Conservation (phyloP, 2,329 filamentous ascomycete genomes). For the Cordyceps farinosa region DNA sequence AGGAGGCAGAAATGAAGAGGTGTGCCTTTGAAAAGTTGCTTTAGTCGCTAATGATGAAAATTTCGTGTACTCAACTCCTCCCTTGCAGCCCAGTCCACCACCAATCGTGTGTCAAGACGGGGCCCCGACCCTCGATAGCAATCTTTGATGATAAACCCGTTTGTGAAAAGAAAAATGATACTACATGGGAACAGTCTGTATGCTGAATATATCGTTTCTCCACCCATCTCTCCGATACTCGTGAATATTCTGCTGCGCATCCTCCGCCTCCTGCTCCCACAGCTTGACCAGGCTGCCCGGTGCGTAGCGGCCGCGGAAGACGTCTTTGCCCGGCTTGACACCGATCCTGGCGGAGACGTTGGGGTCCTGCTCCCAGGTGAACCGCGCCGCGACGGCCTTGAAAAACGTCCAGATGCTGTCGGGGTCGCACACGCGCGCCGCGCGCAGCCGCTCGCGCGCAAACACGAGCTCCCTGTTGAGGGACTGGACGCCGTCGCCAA, state of each 20-base stretch:
- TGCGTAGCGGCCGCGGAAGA: conserved; percentile 82
- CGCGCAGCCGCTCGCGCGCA: conserved; percentile 79
- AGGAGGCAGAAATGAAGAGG: no score
- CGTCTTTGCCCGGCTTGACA: conserved; percentile 52
- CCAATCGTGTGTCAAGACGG: no score
- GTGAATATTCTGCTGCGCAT: conserved; percentile 69
- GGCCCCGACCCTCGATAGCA: no score
- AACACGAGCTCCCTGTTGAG: conserved; percentile 84
- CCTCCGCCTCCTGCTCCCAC: conserved; percentile 77
- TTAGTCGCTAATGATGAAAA: no score
- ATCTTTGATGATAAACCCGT: no score
- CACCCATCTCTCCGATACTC: conserved; percentile 70
- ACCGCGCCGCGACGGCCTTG: conserved; percentile 72
- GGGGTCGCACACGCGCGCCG: conserved; percentile 76
- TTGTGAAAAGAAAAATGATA: no score
- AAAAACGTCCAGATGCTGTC: conserved; percentile 78
- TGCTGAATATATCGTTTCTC: conserved; percentile 79
- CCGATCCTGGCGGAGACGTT: conserved; percentile 74
- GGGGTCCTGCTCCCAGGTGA: conserved; percentile 69
- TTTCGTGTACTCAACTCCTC: no score
- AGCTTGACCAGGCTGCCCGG: conserved; percentile 84
- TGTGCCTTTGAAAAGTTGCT: no score
- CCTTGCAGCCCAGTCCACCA: no score
- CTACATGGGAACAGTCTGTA: conserved; percentile 21
- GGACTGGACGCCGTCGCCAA: conserved; percentile 65